Base-by-base conservation (phyloP, 257 asterid genomes). In the Forsythia suspensa region DNA sequence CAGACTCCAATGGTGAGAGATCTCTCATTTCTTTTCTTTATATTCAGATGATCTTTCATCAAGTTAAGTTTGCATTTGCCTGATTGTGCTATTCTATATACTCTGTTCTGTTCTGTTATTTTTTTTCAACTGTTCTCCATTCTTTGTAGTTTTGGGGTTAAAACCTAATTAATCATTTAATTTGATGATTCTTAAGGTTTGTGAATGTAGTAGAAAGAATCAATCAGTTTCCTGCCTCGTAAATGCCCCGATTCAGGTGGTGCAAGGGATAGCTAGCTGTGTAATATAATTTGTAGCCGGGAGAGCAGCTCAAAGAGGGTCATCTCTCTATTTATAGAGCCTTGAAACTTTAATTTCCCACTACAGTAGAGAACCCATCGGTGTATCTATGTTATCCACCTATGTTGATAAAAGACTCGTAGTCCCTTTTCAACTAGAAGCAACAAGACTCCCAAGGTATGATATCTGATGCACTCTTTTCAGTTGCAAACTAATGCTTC, bases 351-450 rank as follows among this genome's bases (percentile, higher is more conserved):
- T 15, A 43, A 43, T 43, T 48, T 48, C 59, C 59, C 20, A 48
- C 59, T 4, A 48, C 59, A 48, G 57, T 48, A 48, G 59, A 48
- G 59, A 48, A 15, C 59, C 59, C 59, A 15, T 48, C 12, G 57
- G n/a, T 48, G 20, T 48, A 48, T 48, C 15, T 48, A 48, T n/a
- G 4, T 48, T 48, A 15, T 72, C 71, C 40, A 18, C 34, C 6
- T n/a, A 10, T 44, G 43, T 72, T 38, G 74, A 73, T 36, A 44
- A 51, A 72, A 72, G 41, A 20, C 67, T 29, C 34, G 10, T 42
- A 69, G 52, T 77, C 20, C 59, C 76, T 72, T 59, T 43, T 38
- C n/a, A 43, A 38, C 6, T 63, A 70, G 70, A 29, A 70, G 41
- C 67, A 66, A 68, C 41, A 48, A 67, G 41, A 7, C 34, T 77